A percentile compares a stretch with the other conserved stretches of the same genome.
Evolutionary conservation across 331 rosid species (phyloP).

Genomic region (Rosa hybrid): DNA sequence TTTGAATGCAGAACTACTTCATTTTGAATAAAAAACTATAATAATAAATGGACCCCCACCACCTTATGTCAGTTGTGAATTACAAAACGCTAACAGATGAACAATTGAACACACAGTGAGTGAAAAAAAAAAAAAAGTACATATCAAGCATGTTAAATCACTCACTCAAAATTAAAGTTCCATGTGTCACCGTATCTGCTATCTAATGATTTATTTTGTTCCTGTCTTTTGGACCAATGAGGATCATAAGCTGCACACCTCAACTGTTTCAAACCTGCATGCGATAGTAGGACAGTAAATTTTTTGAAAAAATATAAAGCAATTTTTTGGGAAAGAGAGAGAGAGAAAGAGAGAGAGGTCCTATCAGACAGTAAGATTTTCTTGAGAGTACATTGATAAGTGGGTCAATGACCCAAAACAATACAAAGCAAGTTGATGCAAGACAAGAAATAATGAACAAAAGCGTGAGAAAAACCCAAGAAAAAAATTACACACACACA

Average conservation of each 20-base stretch:
- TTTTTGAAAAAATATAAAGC: background rate
- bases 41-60: background rate
- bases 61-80: background rate
- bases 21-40: background rate
- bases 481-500: too few species aligned
- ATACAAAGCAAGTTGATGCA: background rate
- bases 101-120: background rate
- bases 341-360: background rate
- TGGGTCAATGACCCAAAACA: background rate
- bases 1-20: background rate
- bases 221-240: constrained; percentile 34
- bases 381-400: background rate
- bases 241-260: constrained; percentile 34
- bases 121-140: background rate
- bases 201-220: constrained; percentile 36
- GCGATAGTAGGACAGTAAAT: background rate
- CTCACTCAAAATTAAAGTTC: constrained; percentile 35
- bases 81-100: background rate
- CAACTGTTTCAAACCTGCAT: constrained; percentile 44
- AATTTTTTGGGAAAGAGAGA: background rate
- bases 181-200: constrained; percentile 37
- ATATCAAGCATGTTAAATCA: background rate
- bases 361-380: background rate
- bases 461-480: background rate
- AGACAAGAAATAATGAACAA: background rate